Evolutionary conservation across 768 basidiomycete species (phyloP).

Genomic region (Hirschioporus abietinus): DNA sequence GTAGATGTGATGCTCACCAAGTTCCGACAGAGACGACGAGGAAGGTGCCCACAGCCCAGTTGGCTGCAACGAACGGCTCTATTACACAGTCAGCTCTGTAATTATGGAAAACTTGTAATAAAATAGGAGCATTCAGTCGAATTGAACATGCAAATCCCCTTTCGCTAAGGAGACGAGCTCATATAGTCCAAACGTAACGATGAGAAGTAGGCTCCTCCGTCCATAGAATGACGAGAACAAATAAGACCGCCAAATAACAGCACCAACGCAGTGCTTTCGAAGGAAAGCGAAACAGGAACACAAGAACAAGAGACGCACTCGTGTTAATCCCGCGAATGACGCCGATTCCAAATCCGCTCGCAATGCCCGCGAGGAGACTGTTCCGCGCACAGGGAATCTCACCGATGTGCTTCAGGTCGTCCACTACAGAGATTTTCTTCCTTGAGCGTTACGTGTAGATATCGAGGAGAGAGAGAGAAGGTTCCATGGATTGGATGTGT

Average conservation of each 20-base stretch:
- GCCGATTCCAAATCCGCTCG: slow-evolving; percentile 74
- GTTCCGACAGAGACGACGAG: slow-evolving; percentile 59
- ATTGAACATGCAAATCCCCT: not conserved
- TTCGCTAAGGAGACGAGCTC: too few relatives aligned
- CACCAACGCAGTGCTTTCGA: too few relatives aligned
- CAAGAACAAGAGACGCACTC: slow-evolving; percentile 38
- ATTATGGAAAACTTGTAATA: too few relatives aligned
- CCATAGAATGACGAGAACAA: too few relatives aligned
- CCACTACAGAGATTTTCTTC: slow-evolving; percentile 40
- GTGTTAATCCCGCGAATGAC: slow-evolving; percentile 62
- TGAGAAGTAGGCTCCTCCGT: too few relatives aligned
- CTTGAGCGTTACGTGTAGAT: slow-evolving; percentile 20
- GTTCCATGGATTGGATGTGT: not conserved
- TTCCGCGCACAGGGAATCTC: slow-evolving; percentile 76
- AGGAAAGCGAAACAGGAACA: not conserved
- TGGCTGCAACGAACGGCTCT: slow-evolving; percentile 64
- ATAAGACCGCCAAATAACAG: too few relatives aligned
- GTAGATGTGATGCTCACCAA: slow-evolving; percentile 46
- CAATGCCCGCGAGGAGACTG: slow-evolving; percentile 72
- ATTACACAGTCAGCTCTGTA: slow-evolving; percentile 7
- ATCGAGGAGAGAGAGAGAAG: not conserved
- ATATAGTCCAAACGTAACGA: too few relatives aligned
- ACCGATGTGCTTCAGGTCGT: slow-evolving; percentile 56
- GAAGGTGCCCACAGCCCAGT: slow-evolving; percentile 80
- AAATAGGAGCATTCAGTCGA: not conserved